A percentile compares a stretch with the other conserved stretches of the same genome.
Conservation (phyloP, 75 land plant species). For the Cunninghamia lanceolata region DNA sequence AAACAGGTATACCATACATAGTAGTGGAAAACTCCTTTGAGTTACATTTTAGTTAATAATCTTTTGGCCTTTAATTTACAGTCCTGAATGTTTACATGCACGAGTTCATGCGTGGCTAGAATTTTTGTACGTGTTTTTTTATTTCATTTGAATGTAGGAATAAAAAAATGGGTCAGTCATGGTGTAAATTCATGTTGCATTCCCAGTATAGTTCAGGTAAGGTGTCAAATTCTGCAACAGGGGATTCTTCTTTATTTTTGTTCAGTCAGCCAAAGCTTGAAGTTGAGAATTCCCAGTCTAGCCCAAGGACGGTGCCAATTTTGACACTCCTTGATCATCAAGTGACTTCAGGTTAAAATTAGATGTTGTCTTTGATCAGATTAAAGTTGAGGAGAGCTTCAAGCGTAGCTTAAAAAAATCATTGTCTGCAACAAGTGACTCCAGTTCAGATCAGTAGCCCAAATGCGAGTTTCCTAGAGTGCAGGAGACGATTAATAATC, state of each 20-base stretch:
- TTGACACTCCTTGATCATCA: background rate
- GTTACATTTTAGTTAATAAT: no score
- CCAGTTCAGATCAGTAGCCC: background rate
- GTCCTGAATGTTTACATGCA: no score
- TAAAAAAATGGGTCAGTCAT: no score
- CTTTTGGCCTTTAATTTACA: no score
- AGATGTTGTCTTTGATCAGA: constrained; percentile 12
- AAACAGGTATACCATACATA: no score
- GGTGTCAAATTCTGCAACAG: background rate
- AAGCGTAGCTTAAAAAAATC: background rate
- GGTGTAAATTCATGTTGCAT: no score
- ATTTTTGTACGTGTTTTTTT: no score
- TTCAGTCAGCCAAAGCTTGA: background rate
- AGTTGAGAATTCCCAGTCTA: background rate
- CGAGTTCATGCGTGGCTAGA: no score
- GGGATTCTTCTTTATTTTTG: constrained; percentile 2
- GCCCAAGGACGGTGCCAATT: background rate
- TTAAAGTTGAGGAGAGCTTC: constrained; percentile 23
- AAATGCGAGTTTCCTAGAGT: constrained; percentile 16
- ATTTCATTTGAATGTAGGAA: no score
- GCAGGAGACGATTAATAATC: constrained; percentile 32
- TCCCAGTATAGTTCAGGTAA: background rate
- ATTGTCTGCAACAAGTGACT: background rate
- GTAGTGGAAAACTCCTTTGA: no score
- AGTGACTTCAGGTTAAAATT: background rate